Conservation (phyloP, 2,329 filamentous ascomycete species). For the Ilyonectria sp. region DNA sequence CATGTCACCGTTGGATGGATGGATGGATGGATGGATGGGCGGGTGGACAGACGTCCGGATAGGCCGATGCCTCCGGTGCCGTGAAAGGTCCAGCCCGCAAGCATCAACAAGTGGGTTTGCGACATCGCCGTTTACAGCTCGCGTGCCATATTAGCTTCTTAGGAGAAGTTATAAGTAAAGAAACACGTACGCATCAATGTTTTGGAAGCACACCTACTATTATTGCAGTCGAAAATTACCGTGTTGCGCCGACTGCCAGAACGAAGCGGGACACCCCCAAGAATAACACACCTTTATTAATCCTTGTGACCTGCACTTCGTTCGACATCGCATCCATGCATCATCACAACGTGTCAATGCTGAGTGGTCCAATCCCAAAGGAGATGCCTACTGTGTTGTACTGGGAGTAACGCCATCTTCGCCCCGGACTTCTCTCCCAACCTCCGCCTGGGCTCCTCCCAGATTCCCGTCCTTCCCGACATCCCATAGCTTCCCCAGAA, state of each 20-base stretch:
- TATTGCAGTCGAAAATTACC: too few species aligned
- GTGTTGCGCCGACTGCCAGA: too few species aligned
- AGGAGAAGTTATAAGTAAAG: too few species aligned
- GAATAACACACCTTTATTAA: too few species aligned
- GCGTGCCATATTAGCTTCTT: too few species aligned
- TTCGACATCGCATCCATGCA: slow-evolving; percentile 6
- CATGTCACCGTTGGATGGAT: slow-evolving; percentile 6
- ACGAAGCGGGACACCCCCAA: too few species aligned
- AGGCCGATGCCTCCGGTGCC: background rate
- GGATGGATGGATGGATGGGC: slow-evolving; percentile 6
- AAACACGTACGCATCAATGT: too few species aligned
- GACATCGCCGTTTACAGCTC: too few species aligned
- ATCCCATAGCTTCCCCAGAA: background rate
- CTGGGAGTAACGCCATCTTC: background rate
- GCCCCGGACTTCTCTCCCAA: background rate
- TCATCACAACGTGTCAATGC: slow-evolving; percentile 9
- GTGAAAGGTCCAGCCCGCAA: too few species aligned
- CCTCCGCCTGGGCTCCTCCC: background rate
- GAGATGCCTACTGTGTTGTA: too few species aligned
- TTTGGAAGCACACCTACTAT: too few species aligned
- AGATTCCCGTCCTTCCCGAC: background rate
- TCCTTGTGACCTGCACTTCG: background rate
- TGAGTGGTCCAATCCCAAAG: slow-evolving; percentile 6
- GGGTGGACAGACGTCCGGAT: slow-evolving; percentile 2
- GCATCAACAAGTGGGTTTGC: too few species aligned